Evolutionary conservation across 352 stramenopile genomes (phyloP), one percentile per base, ranked within the genome.

Genomic region (Phytophthora melonis): DNA sequence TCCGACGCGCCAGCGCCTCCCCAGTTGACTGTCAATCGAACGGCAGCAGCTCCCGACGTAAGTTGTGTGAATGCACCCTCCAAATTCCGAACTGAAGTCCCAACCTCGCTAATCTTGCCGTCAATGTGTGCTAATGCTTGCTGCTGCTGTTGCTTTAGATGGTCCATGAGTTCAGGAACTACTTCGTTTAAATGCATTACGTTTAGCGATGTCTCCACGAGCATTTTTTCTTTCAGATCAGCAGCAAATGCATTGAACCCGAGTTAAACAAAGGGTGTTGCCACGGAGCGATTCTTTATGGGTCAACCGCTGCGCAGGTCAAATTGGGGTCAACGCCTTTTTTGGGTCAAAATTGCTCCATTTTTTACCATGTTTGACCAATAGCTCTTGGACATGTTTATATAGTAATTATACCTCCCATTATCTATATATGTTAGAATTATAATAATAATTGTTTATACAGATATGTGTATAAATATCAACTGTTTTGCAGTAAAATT

Each of bases 131-230:
- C 54, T 32, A 63, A 18, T 16, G 39, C 41, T 21, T 56, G 45
- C 45, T 58, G 10, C 9, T 69, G 36, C 9, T 70, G 39, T 52
- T 70, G 30, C 7, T 69, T 36, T 21, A 69, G 18, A 11, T 70
- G 53, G 19, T 58, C 53, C 53, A 70, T 58, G 18, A 63, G 49
- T 11, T 70, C 63, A 9, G 63, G 54, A 50, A 70, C 54, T 36
- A 66, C 32, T 18, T 66, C 30, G 18, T 34, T 47, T 5, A 52
- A 21, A 18, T 39, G 60, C 11, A 25, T 57, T 21, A 32, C 25
- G 47, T 66, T 32, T 4, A 49, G 32, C 11, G 60, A 66, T 41
- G 36, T 66, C 10, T 58, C 45, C 1, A 10, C 23, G 5, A 66
- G 27, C 60, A 58, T 66, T 58, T 66, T 55, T 66, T 55, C 7